Evolutionary conservation across 2,329 filamentous ascomycete genomes (phyloP).

Genomic region (Xylariales sp.): DNA sequence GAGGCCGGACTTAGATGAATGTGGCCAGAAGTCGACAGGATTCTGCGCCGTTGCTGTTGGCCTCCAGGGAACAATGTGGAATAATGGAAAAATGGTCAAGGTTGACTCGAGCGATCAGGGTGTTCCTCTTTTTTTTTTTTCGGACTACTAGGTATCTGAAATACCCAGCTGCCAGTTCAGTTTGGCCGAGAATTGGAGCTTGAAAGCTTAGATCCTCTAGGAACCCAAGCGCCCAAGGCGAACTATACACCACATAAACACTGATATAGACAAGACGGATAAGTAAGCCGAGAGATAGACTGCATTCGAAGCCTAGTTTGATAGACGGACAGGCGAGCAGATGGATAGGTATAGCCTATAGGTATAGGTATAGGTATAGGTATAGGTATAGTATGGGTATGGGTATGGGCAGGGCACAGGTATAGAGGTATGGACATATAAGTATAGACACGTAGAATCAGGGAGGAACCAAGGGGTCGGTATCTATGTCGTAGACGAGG

Average conservation of each 20-base stretch:
- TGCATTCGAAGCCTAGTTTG: neutral
- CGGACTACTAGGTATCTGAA: conserved; percentile 4
- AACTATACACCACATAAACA: conserved; percentile 23
- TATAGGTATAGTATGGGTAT: neutral
- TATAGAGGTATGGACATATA: neutral
- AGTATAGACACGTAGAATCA: conserved; percentile 2
- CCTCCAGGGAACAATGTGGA: conserved; percentile 22
- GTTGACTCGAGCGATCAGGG: conserved; percentile 31
- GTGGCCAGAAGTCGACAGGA: conserved; percentile 1
- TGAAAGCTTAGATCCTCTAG: conserved; percentile 34
- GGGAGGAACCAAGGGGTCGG: conserved; percentile 15
- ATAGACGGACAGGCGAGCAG: neutral
- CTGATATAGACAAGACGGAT: neutral
- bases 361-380: neutral
- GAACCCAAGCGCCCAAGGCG: conserved; percentile 26
- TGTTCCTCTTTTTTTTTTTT: conserved; percentile 10
- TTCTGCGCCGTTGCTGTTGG: conserved; percentile 2
- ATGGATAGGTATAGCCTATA: neutral
- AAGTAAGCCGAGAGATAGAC: conserved; percentile 6
- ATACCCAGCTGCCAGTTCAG: conserved; percentile 26
- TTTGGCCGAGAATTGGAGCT: conserved; percentile 33
- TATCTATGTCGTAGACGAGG: conserved; percentile 24
- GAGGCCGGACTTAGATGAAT: neutral
- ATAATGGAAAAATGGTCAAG: conserved; percentile 26
- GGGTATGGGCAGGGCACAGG: neutral